Evolutionary conservation across 2,329 filamentous ascomycete species (phyloP).

Genomic region (Colletotrichum sojae): DNA sequence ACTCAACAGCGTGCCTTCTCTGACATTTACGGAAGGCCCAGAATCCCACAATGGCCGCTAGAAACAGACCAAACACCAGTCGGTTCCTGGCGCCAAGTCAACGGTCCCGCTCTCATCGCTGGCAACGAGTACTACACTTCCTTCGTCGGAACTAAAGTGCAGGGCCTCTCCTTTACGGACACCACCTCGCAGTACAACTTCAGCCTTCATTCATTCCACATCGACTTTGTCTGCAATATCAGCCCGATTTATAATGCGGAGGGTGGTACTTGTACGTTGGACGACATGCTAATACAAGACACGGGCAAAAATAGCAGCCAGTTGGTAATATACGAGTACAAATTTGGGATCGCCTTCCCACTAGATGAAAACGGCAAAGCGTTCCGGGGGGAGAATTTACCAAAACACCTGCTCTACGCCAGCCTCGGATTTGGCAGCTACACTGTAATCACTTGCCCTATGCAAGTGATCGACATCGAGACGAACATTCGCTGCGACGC

Average conservation of each 20-base stretch:
- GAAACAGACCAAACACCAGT: neutral
- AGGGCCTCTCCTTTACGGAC: neutral
- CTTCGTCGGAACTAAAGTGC: neutral
- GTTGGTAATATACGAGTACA: neutral
- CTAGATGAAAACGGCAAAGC: neutral
- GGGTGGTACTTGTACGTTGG: too few relatives aligned
- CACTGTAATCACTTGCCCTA: neutral
- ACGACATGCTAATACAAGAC: too few relatives aligned
- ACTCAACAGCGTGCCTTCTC: neutral
- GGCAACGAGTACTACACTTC: constrained; percentile 1
- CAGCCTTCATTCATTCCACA: neutral
- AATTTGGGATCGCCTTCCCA: neutral
- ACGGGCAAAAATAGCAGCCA: neutral
- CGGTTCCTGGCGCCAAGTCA: neutral
- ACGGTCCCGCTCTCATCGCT: neutral
- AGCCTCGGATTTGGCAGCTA: neutral
- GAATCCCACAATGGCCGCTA: constrained; percentile 18
- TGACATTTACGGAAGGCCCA: constrained; percentile 15
- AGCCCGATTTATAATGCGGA: too few relatives aligned
- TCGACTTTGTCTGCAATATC: neutral
- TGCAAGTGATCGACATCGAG: neutral
- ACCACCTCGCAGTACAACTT: constrained; percentile 1
- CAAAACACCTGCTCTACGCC: neutral
- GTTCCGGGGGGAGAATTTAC: neutral
- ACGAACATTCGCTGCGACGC: neutral